Conservation (phyloP, 2,329 filamentous ascomycete genomes). For the Aurifilum marmelostoma region DNA sequence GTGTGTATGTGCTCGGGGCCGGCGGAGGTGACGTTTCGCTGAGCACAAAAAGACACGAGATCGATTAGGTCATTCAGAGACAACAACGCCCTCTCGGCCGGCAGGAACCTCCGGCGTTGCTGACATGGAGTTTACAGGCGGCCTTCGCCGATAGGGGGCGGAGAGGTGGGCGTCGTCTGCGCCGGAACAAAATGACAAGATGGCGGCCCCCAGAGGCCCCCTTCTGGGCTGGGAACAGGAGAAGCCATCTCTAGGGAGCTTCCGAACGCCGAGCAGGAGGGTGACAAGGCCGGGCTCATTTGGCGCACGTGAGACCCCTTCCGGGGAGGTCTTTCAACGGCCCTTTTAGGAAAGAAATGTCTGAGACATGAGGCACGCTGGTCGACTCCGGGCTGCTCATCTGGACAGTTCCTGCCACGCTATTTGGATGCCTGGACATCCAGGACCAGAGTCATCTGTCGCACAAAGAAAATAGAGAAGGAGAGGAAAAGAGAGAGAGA, state of each 20-base stretch:
- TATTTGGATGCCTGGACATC: background rate
- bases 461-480: background rate
- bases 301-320: background rate
- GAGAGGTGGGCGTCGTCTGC: background rate
- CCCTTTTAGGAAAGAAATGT: background rate
- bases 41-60: background rate
- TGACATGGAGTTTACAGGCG: background rate
- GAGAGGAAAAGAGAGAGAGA: background rate
- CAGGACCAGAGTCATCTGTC: background rate
- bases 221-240: too few relatives aligned
- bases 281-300: background rate
- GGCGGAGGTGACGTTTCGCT: background rate
- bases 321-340: background rate
- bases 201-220: background rate
- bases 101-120: background rate
- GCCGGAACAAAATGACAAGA: background rate
- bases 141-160: background rate
- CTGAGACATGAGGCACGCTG: constrained; percentile 1
- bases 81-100: background rate
- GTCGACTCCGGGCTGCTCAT: background rate
- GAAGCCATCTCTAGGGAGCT: too few relatives aligned
- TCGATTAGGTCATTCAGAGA: constrained; percentile 1
- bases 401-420: background rate
- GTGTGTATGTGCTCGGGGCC: background rate
- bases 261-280: background rate